Conservation (phyloP, 1,139 yeast species). For the Blastobotrys indianensis region DNA sequence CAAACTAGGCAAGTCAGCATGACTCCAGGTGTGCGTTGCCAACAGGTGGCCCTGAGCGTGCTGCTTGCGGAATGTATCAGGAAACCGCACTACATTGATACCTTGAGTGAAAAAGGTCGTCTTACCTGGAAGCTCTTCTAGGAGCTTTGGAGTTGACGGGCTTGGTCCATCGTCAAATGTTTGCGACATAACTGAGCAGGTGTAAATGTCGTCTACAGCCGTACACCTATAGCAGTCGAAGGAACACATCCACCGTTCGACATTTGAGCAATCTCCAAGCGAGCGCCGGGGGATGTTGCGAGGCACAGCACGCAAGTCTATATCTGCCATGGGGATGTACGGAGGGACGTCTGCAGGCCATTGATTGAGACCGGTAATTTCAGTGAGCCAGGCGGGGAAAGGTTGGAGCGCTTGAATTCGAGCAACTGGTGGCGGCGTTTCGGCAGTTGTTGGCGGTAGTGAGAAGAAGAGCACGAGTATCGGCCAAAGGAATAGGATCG, state of each 20-base stretch:
- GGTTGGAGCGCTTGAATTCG: slow-evolving; percentile 17
- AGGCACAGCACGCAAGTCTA: slow-evolving; percentile 52
- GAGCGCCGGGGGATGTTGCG: slow-evolving; percentile 42
- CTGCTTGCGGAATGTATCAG: slow-evolving; percentile 60
- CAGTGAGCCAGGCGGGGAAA: slow-evolving; percentile 74
- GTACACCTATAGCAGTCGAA: slow-evolving; percentile 83
- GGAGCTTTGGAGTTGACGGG: slow-evolving; percentile 54
- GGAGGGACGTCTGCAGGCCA: slow-evolving; percentile 93
- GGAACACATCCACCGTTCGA: slow-evolving; percentile 54
- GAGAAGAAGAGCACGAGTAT: too few species aligned
- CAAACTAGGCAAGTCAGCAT: slow-evolving; percentile 71
- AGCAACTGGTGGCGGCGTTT: background rate
- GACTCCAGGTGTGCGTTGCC: slow-evolving; percentile 93
- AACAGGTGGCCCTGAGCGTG: slow-evolving; percentile 64
- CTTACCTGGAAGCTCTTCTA: slow-evolving; percentile 47
- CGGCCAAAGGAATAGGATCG: too few species aligned
- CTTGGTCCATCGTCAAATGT: slow-evolving; percentile 97
- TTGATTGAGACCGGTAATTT: slow-evolving; percentile 59
- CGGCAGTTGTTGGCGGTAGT: too few species aligned
- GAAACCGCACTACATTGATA: slow-evolving; percentile 66
- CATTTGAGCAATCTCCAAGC: slow-evolving; percentile 55
- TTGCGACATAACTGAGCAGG: slow-evolving; percentile 69
- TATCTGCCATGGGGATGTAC: slow-evolving; percentile 70
- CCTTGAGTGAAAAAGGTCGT: slow-evolving; percentile 86
- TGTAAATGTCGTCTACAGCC: slow-evolving; percentile 66